Percentiles rank a stretch among this genome's conserved stretches.
Evolutionary conservation across 2,329 filamentous ascomycete genomes (phyloP).

Genomic region (Apiospora saccharicola): DNA sequence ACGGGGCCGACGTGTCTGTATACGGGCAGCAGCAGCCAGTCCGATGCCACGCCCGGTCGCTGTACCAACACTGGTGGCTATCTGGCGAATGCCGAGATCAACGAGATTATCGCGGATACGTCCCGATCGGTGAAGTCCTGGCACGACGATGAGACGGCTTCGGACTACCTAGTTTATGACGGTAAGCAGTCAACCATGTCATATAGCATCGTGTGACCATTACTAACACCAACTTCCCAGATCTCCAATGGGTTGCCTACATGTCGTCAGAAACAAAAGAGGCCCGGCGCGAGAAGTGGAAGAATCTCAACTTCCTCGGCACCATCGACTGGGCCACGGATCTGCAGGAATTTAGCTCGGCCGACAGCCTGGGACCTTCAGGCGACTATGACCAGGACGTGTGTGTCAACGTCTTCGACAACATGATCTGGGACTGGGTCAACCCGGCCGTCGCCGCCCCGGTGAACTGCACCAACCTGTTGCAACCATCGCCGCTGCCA

Average conservation of each 20-base stretch:
- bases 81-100: slow-evolving; percentile 40
- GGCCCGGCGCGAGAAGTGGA: slow-evolving; percentile 32
- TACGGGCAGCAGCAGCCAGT: background rate
- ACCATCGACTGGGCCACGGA: slow-evolving; percentile 45
- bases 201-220: background rate
- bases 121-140: background rate
- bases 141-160: slow-evolving; percentile 13
- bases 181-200: background rate
- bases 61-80: slow-evolving; percentile 25
- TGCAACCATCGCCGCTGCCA: background rate
- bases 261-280: slow-evolving; percentile 36
- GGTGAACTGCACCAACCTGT: background rate
- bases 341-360: slow-evolving; percentile 31
- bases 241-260: slow-evolving; percentile 24
- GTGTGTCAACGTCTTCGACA: background rate
- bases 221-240: background rate
- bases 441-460: slow-evolving; percentile 3
- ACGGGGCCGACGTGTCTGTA: slow-evolving; percentile 39
- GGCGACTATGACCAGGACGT: background rate
- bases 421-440: slow-evolving; percentile 19
- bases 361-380: background rate
- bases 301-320: slow-evolving; percentile 38
- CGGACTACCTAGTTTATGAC: slow-evolving; percentile 5
- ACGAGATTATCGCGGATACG: slow-evolving; percentile 34
- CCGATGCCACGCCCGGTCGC: background rate